Percentiles rank a stretch among this genome's conserved stretches.
Evolutionary conservation across 2,329 filamentous ascomycete species (phyloP).

Genomic region (Apiospora rasikravindrae): DNA sequence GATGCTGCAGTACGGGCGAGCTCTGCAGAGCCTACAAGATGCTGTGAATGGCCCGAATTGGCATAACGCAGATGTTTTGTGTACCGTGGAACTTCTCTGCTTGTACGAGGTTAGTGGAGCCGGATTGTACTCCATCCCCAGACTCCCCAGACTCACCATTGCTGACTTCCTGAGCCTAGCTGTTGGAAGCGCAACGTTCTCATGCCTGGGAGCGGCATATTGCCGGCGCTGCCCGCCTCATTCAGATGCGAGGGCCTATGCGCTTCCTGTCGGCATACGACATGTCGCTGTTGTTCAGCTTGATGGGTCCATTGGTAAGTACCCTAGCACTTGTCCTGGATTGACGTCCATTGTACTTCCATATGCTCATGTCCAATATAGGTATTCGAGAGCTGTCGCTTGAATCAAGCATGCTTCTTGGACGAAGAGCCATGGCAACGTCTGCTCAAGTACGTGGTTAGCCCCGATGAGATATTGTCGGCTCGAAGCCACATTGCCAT

Average conservation of each 20-base stretch:
- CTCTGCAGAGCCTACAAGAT: constrained; percentile 21
- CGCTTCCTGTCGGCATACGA: constrained; percentile 26
- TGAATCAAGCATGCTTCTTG: constrained; percentile 26
- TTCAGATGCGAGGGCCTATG: constrained; percentile 25
- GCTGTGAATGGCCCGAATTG: constrained; percentile 21
- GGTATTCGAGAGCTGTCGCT: constrained; percentile 21
- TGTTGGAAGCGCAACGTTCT: constrained; percentile 22
- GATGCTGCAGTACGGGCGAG: constrained; percentile 20
- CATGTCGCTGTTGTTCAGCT: constrained; percentile 23
- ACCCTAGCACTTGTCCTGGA: neutral
- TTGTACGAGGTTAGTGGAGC: constrained; percentile 26
- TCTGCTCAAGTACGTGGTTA: constrained; percentile 21
- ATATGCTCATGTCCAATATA: neutral
- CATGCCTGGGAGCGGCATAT: constrained; percentile 25
- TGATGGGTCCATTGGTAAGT: constrained; percentile 21
- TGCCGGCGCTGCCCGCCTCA: constrained; percentile 25
- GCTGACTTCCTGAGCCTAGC: neutral
- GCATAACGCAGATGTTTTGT: constrained; percentile 23
- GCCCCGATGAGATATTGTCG: constrained; percentile 3
- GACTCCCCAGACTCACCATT: too few species aligned
- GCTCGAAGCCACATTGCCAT: constrained; percentile 21
- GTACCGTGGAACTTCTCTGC: constrained; percentile 26
- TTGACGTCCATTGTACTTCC: too few species aligned
- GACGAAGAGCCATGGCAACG: constrained; percentile 26
- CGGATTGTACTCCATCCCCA: neutral